Evolutionary conservation across 306 rosid genomes (phyloP).

Genomic region (Spatholobus suberectus): DNA sequence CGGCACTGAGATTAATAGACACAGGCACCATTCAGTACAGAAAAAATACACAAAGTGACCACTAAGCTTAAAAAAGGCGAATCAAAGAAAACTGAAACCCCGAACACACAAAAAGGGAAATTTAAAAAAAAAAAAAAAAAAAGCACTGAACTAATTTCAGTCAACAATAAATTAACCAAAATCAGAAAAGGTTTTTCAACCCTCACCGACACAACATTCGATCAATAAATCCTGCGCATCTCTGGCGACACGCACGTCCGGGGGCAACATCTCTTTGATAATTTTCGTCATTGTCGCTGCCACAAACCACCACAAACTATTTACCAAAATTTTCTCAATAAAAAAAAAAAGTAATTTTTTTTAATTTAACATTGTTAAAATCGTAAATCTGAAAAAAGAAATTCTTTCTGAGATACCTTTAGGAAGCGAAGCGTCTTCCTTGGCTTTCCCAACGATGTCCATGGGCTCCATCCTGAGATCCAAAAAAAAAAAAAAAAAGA

Average conservation of each 20-base stretch:
- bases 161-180: not conserved
- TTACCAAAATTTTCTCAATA: not conserved
- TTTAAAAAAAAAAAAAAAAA: not conserved
- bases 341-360: not conserved
- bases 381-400: too few relatives aligned
- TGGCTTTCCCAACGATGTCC: conserved; percentile 87
- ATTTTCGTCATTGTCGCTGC: conserved; percentile 96
- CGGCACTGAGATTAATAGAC: not conserved
- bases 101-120: not conserved
- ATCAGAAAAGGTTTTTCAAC: not conserved
- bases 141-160: not conserved
- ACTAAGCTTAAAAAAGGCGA: not conserved
- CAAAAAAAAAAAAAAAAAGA: not conserved
- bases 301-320: not conserved
- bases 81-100: not conserved
- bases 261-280: conserved; percentile 93
- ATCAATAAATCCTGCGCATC: conserved; percentile 92
- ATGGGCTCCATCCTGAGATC: conserved; percentile 76
- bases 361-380: not conserved
- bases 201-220: conserved; percentile 92
- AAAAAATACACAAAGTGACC: not conserved
- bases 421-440: conserved; percentile 89
- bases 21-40: not conserved
- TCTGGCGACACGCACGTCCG: conserved; percentile 94
- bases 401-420: too few relatives aligned